These are phyloP conservation scores for Brettanomyces bruxellensis DNA, from an alignment of 805 yeast genomes.

Conservation along the genomic window DNA sequence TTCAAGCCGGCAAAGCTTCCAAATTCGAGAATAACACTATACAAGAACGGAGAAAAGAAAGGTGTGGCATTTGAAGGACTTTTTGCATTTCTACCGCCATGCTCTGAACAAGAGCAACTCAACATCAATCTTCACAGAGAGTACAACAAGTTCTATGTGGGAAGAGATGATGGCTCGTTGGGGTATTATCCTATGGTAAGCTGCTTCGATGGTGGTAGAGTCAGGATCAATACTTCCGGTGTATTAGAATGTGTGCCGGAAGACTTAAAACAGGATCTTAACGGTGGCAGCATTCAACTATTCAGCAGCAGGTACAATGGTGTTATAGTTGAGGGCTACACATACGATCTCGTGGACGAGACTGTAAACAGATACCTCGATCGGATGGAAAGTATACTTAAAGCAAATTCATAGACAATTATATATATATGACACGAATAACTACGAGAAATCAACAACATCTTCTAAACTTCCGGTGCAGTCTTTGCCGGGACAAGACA, in stretches of 20 bases:
- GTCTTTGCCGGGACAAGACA: conserved; percentile 24
- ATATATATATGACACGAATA: background rate
- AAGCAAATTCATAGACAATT: background rate
- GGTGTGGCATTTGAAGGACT: conserved; percentile 63
- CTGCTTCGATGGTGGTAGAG: conserved; percentile 71
- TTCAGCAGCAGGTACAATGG: conserved; percentile 57
- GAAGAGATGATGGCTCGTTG: conserved; percentile 68
- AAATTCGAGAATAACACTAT: conserved; percentile 58
- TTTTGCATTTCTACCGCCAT: conserved; percentile 73
- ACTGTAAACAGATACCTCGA: conserved; percentile 55
- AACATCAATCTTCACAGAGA: conserved; percentile 6
- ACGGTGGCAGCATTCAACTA: conserved; percentile 31
- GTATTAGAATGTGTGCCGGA: conserved; percentile 41
- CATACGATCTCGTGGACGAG: conserved; percentile 81
- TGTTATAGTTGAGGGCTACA: conserved; percentile 68
- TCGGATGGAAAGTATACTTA: conserved; percentile 9
- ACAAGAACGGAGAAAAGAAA: conserved; percentile 62
- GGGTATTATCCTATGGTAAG: conserved; percentile 93
- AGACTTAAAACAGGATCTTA: conserved; percentile 20
- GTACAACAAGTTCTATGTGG: conserved; percentile 14
- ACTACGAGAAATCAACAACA: conserved; percentile 8
- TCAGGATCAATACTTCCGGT: conserved; percentile 61
- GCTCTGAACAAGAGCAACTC: conserved; percentile 43
- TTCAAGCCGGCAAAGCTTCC: conserved; percentile 40
- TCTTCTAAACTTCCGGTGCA: conserved; percentile 15